These are phyloP conservation scores for Calocera cornea DNA, from an alignment of 768 basidiomycete species.

Conservation along the genomic window DNA sequence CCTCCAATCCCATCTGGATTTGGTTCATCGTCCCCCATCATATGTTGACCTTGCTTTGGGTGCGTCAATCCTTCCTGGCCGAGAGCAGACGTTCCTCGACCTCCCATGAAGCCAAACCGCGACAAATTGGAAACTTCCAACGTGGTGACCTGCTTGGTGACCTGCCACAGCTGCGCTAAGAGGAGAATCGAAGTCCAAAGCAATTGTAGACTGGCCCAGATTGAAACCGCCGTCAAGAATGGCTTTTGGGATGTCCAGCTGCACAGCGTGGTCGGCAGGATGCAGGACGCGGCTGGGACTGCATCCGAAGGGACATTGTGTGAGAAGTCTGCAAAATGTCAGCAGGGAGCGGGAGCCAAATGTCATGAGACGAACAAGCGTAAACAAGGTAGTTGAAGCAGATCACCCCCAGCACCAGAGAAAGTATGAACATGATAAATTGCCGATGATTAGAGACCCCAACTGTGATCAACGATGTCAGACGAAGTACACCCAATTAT, in stretches of 20 bases:
- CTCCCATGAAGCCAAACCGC: slow-evolving; percentile 94
- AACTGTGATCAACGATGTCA: slow-evolving; percentile 34
- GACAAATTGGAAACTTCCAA: slow-evolving; percentile 92
- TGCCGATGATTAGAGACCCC: slow-evolving; percentile 91
- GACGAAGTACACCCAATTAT: background rate
- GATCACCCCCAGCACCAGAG: slow-evolving; percentile 67
- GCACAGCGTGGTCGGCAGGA: slow-evolving; percentile 58
- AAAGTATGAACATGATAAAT: slow-evolving; percentile 82
- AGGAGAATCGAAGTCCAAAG: slow-evolving; percentile 86
- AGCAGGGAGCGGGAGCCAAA: slow-evolving; percentile 4
- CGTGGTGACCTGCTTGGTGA: slow-evolving; percentile 88
- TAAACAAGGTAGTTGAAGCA: slow-evolving; percentile 76
- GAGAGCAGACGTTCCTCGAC: slow-evolving; percentile 34
- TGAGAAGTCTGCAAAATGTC: slow-evolving; percentile 39
- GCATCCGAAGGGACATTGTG: slow-evolving; percentile 20
- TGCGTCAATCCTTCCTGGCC: slow-evolving; percentile 1
- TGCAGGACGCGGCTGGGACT: slow-evolving; percentile 37
- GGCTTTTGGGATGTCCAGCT: slow-evolving; percentile 54
- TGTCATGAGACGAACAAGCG: slow-evolving; percentile 49
- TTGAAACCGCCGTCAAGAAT: slow-evolving; percentile 67
- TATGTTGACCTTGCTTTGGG: background rate
- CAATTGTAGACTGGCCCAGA: slow-evolving; percentile 89
- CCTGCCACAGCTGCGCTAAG: slow-evolving; percentile 79
- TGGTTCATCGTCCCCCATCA: background rate
- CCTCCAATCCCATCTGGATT: background rate